A percentile compares a stretch with the other conserved stretches of the same genome.
Conservation (phyloP, 495 filamentous ascomycete species). For the Corynascus novoguineensis region DNA sequence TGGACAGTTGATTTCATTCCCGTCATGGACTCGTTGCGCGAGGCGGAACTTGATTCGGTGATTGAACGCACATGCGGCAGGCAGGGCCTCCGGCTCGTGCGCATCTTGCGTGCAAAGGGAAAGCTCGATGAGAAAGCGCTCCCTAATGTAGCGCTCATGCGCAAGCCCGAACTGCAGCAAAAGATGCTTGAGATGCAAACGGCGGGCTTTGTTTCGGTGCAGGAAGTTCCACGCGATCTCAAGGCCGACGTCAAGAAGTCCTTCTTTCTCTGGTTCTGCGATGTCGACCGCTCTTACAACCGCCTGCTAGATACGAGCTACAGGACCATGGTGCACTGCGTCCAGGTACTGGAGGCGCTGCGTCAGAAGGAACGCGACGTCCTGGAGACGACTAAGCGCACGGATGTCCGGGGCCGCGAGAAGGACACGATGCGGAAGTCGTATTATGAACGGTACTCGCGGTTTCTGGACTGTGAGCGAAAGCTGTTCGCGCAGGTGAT, state of each 20-base stretch:
- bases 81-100: constrained; percentile 67
- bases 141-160: constrained; percentile 65
- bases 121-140: constrained; percentile 88
- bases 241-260: constrained; percentile 71
- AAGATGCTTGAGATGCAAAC: constrained; percentile 76
- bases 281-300: constrained; percentile 59
- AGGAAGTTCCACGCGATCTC: constrained; percentile 84
- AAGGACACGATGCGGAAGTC: constrained; percentile 64
- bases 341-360: constrained; percentile 73
- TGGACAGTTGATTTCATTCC: constrained; percentile 76
- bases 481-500: constrained; percentile 68
- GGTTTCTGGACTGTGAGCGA: constrained; percentile 68
- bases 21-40: constrained; percentile 60
- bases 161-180: constrained; percentile 72
- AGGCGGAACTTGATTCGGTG: constrained; percentile 69
- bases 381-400: constrained; percentile 69
- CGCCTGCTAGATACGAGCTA: constrained; percentile 71
- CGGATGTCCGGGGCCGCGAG: constrained; percentile 75
- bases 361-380: constrained; percentile 59
- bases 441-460: constrained; percentile 59
- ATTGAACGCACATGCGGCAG: constrained; percentile 71
- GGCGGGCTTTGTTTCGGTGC: constrained; percentile 75
- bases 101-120: constrained; percentile 76
- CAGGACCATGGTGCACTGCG: constrained; percentile 78
- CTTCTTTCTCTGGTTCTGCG: constrained; percentile 87